Base-by-base conservation (phyloP, 2,329 filamentous ascomycete species). In the Tolypocladium album region DNA sequence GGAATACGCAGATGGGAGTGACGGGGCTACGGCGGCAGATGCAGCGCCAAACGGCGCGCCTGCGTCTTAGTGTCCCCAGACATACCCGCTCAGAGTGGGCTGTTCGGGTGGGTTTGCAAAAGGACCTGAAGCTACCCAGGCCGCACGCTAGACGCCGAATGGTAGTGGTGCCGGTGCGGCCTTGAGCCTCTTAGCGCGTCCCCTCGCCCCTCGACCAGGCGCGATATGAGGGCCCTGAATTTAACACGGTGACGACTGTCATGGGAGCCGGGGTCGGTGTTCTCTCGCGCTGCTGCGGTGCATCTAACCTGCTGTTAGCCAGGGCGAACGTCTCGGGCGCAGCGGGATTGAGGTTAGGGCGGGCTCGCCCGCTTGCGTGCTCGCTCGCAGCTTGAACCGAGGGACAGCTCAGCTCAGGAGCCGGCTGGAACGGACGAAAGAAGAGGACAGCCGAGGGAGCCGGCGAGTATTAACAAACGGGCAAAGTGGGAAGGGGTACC, bases 51-150 rank as follows among this genome's bases (percentile, higher is more conserved):
- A 27, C 31, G 38, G 56, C n/a, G 36, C 20, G 12, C 7, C 17
- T 13, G 42, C 27, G 36, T 55, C 45, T 52, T 59, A 45, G 40
- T 39, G 55, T 59, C 39, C 39, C 34, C 39, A 59, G 56, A 61
- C 55, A 55, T 55, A 53, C 58, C 60, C 34, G 43, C 38, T 40
- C 42, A 53, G 58, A 60, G 61, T 63, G 61, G 61, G 57, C 13
- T 62, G 58, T 43, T 57, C 57, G 47, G 62, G 64, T 65, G 66
- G 65, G 60, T 63, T 64, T 66, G 61, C 65, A 67, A 67, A 67
- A 67, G 66, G 59, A 65, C 65, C 65, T 63, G 60, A 58, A 55
- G 57, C 58, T 60, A 52, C 15, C 15, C 8, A 34, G 27, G 17
- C 50, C 17, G 56, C 60, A 59, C 65, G 65, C 66, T 67, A 67